Evolutionary conservation across 2,329 filamentous ascomycete species (phyloP).

Genomic region (Fusarium robinianum): DNA sequence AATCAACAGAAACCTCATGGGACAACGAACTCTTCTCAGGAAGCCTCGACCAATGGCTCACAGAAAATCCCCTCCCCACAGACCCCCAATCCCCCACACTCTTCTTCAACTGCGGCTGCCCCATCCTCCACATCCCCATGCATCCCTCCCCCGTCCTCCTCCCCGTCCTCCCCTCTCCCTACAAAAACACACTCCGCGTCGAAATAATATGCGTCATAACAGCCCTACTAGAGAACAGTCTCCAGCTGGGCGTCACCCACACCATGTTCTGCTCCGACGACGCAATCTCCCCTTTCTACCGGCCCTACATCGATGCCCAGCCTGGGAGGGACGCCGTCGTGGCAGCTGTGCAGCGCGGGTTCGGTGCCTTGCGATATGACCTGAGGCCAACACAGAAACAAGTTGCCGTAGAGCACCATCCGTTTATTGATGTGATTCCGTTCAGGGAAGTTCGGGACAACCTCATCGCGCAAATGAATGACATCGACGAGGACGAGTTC

Average conservation of each 20-base stretch:
- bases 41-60: conserved; percentile 26
- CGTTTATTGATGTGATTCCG: conserved; percentile 36
- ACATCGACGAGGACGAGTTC: conserved; percentile 37
- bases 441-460: conserved; percentile 36
- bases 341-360: conserved; percentile 26
- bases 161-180: conserved; percentile 31
- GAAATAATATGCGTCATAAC: conserved; percentile 33
- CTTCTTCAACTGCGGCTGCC: conserved; percentile 36
- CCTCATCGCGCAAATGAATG: conserved; percentile 29
- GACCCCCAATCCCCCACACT: conserved; percentile 7
- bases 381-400: conserved; percentile 36
- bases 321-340: conserved; percentile 21
- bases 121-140: conserved; percentile 32
- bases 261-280: conserved; percentile 35
- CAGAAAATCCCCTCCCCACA: conserved; percentile 6
- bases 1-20: conserved; percentile 7
- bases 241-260: conserved; percentile 33
- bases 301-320: conserved; percentile 20
- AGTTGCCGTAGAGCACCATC: conserved; percentile 33
- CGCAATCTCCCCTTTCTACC: conserved; percentile 32
- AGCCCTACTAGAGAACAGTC: conserved; percentile 35
- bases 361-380: conserved; percentile 32
- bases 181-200: conserved; percentile 35
- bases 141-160: conserved; percentile 24
- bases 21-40: conserved; percentile 6